Percentiles rank a stretch among this genome's conserved stretches.
These are phyloP conservation scores for Stachybotrys chlorohalonatus DNA, from an alignment of 2,329 filamentous ascomycete genomes.

Conservation along the genomic window DNA sequence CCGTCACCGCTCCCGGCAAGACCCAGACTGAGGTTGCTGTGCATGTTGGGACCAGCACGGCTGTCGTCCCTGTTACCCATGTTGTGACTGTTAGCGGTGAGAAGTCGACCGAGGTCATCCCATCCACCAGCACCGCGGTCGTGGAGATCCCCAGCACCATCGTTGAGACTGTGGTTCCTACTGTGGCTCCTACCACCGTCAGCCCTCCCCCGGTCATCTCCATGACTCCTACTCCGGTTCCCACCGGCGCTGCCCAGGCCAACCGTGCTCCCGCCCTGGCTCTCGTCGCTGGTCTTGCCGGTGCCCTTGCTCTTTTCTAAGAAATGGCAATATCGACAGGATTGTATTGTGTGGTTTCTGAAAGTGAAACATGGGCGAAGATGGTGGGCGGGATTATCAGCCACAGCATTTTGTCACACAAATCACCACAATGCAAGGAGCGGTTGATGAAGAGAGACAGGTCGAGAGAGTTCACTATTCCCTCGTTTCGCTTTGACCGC, in stretches of 20 bases:
- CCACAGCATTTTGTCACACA: no score
- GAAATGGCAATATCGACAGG: background rate
- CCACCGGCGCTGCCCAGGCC: slow-evolving; percentile 18
- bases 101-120: slow-evolving; percentile 15
- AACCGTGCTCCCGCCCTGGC: slow-evolving; percentile 25
- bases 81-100: slow-evolving; percentile 14
- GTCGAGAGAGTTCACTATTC: no score
- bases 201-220: slow-evolving; percentile 4
- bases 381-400: no score
- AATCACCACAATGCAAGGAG: no score
- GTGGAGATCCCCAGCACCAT: slow-evolving; percentile 14
- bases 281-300: slow-evolving; percentile 27
- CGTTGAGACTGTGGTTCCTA: slow-evolving; percentile 9
- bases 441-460: no score
- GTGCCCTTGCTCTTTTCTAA: slow-evolving; percentile 27
- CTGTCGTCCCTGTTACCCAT: slow-evolving; percentile 33
- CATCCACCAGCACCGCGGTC: slow-evolving; percentile 18
- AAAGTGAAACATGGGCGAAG: no score
- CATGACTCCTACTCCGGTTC: slow-evolving; percentile 9
- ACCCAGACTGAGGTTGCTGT: slow-evolving; percentile 23
- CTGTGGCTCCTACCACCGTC: slow-evolving; percentile 6
- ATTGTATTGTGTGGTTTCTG: background rate
- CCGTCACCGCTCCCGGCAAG: slow-evolving; percentile 26
- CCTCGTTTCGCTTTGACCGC: no score
- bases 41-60: slow-evolving; percentile 32